Base-by-base conservation (phyloP, 345 rosid genomes). In the Aquilaria malaccensis region DNA sequence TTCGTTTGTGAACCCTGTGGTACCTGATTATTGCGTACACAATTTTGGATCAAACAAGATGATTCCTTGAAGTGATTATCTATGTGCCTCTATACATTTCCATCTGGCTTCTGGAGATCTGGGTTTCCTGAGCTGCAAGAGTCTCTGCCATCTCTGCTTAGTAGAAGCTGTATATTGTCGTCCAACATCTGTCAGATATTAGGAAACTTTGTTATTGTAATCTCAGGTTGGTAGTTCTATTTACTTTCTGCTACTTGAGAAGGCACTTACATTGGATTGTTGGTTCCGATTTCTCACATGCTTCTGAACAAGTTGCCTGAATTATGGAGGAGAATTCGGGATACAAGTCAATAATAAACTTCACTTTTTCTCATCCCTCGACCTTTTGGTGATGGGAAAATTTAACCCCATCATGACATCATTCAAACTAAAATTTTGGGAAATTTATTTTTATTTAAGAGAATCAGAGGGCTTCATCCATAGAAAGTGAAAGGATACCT, bases 271-370 rank as follows among this genome's bases (percentile, higher is more conserved):
- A 78, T 3, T 82, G 83, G 52, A 79, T 33, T 22, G 71, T 76
- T 0, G 87, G 83, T 62, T 86, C 83, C 1, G 93, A 77, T 67
- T 84, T 82, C 67, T 77, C 85, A 58, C 96, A 89, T 7, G 79
- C 54, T 45, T 88, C 89, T 11, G 95, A 89, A 71, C 96, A 92
- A 37, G 79, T 72, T 63, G 85, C 93, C 96, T 92, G 74, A 29
- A 11, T 50, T 51, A 6, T 58, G 41, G 33, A 47, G 15, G 51
- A 46, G 50, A 55, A 59, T 15, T 15, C 22, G 7, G 2, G 7
- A 60, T 33, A 13, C 7, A 30, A 12, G 46, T 7, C 7, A n/a
- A 29, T 31, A 54, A 32, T 4, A 43, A 61, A 61, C 31, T 22
- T 0, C 22, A 52, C 31, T 33, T 55, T 6, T 22, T 55, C 9